Evolutionary conservation across 768 basidiomycete species (phyloP).

Genomic region (Mycena leptocephala): DNA sequence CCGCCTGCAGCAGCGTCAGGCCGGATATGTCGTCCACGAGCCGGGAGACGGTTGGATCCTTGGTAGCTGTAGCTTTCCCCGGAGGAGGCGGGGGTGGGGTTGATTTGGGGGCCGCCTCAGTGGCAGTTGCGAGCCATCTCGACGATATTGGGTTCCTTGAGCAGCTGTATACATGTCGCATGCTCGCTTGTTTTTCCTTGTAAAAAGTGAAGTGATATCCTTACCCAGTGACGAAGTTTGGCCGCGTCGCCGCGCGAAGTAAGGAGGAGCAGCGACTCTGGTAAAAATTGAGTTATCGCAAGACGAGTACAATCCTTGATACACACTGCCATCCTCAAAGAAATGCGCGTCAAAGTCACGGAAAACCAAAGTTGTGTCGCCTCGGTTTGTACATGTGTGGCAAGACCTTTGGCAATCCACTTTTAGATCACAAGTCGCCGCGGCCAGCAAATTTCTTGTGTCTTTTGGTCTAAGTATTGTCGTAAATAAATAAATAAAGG

Average conservation of each 20-base stretch:
- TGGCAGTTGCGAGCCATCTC: slow-evolving; percentile 74
- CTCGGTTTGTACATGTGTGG: slow-evolving; percentile 51
- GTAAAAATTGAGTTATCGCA: not conserved
- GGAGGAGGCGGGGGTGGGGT: slow-evolving; percentile 62
- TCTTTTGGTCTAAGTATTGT: too few relatives aligned
- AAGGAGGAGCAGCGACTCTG: slow-evolving; percentile 64
- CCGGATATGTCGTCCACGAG: slow-evolving; percentile 96
- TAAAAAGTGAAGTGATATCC: slow-evolving; percentile 28
- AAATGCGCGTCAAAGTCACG: slow-evolving; percentile 31
- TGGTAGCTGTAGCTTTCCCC: slow-evolving; percentile 44
- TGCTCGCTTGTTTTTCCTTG: not conserved
- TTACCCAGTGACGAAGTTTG: slow-evolving; percentile 56
- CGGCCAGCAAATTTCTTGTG: too few relatives aligned
- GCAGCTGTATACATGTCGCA: slow-evolving; percentile 44
- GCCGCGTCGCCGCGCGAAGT: slow-evolving; percentile 61
- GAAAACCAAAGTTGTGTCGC: slow-evolving; percentile 49
- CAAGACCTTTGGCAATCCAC: not conserved
- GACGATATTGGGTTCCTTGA: slow-evolving; percentile 56
- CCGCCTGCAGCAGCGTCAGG: slow-evolving; percentile 93
- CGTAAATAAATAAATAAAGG: not conserved
- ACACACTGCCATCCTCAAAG: slow-evolving; percentile 60
- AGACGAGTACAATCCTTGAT: not conserved
- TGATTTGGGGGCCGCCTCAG: slow-evolving; percentile 60
- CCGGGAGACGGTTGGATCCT: slow-evolving; percentile 79
- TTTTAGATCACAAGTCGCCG: not conserved